Evolutionary conservation across 2,329 filamentous ascomycete genomes (phyloP).

Genomic region (Myotisia sp.): DNA sequence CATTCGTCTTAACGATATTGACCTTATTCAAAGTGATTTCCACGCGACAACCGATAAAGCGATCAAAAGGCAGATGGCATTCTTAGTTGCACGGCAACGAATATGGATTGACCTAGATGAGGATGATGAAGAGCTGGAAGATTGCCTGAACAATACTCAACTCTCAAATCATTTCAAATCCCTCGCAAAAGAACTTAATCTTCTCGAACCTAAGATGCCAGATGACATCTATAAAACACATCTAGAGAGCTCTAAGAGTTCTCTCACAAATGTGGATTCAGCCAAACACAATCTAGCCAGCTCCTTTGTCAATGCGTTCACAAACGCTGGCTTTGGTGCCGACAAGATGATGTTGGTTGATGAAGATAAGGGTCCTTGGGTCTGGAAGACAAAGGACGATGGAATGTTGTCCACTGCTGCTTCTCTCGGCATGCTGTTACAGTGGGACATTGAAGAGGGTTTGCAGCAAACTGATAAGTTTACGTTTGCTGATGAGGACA

Average conservation of each 20-base stretch:
- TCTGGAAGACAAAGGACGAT: slow-evolving; percentile 98
- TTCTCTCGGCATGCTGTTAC: slow-evolving; percentile 75
- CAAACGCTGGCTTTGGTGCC: slow-evolving; percentile 86
- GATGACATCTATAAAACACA: slow-evolving; percentile 99
- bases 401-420: slow-evolving; percentile 95
- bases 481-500: slow-evolving; percentile 67
- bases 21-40: slow-evolving; percentile 71
- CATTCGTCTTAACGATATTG: slow-evolving; percentile 77
- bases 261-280: slow-evolving; percentile 88
- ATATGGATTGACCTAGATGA: slow-evolving; percentile 57
- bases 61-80: slow-evolving; percentile 84
- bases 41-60: slow-evolving; percentile 64
- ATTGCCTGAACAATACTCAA: slow-evolving; percentile 76
- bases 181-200: slow-evolving; percentile 88
- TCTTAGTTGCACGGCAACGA: slow-evolving; percentile 80
- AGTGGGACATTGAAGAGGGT: slow-evolving; percentile 88
- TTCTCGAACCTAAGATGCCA: slow-evolving; percentile 87
- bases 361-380: slow-evolving; percentile 80
- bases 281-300: slow-evolving; percentile 90
- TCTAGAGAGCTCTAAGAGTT: slow-evolving; percentile 84
- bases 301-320: slow-evolving; percentile 91
- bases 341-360: slow-evolving; percentile 97
- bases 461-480: slow-evolving; percentile 91
- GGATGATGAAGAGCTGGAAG: slow-evolving; percentile 59
- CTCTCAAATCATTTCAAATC: slow-evolving; percentile 87